Evolutionary conservation across 176 grass and related monocot species (phyloP), one percentile per base, ranked within the genome.

Genomic region (Alloteropsis semialata): DNA sequence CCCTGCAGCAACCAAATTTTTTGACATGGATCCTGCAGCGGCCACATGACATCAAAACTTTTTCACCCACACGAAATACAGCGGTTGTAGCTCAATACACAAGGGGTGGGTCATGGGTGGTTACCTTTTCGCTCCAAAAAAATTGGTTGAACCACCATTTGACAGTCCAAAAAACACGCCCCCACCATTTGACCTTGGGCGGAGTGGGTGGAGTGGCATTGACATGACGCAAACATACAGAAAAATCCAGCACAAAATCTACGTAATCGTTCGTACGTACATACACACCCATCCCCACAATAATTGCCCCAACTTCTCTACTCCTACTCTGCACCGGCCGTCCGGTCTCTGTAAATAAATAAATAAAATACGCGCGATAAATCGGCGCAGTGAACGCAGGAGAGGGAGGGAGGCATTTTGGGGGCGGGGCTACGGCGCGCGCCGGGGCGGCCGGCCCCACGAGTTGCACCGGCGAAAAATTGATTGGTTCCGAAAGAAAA

Each of bases 61-160:
- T 33, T 33, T 10, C 30, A 36, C 16, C 30, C 61, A 1, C 19
- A 63, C 11, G 2, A 5, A 51, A 66, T 12, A 66, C 30, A 37
- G 42, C 15, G 10, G 19, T 5, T 65, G n/a, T n/a, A n/a, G n/a
- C n/a, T n/a, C n/a, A n/a, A n/a, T n/a, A n/a, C n/a, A n/a, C n/a
- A n/a, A n/a, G n/a, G n/a, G n/a, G n/a, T n/a, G n/a, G n/a, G n/a
- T 50, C 17, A 5, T 18, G 4, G 5, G 1, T 1, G 41, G 8
- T 25, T 22, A 13, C 1, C 1, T 13, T 65, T 24, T 9, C 45
- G 4, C 19, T 10, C n/a, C 42, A 14, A 10, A 8, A 5, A 61
- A 71, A 55, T 85, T 39, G 8, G 83, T 59, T 86, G 16, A 86
- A 64, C 84, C 10, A 66, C 83, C 48, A 14, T 36, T 75, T 86